Percentiles rank a stretch among this genome's conserved stretches.
These are phyloP conservation scores for Heimioporus sp. DNA, from an alignment of 768 basidiomycete species.

Conservation along the genomic window DNA sequence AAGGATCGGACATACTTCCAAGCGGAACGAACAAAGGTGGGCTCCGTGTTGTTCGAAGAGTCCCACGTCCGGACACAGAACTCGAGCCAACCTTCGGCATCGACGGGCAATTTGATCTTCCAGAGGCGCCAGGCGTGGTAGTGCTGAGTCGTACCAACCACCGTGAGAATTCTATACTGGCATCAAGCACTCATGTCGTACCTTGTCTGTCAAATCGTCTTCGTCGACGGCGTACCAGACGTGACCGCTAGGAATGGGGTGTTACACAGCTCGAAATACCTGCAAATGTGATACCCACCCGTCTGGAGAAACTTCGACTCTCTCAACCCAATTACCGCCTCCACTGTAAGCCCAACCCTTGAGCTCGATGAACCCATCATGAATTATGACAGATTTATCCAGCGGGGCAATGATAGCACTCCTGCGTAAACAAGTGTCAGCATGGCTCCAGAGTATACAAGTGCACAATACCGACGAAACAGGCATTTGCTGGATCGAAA, in stretches of 20 bases:
- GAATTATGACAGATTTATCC: constrained; percentile 46
- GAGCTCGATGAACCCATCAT: constrained; percentile 46
- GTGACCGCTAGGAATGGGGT: constrained; percentile 4
- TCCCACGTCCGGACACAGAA: constrained; percentile 57
- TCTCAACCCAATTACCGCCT: constrained; percentile 53
- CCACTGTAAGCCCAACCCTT: constrained; percentile 45
- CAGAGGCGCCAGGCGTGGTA: constrained; percentile 56
- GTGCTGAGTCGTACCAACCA: constrained; percentile 31
- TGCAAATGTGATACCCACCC: neutral
- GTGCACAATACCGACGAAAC: constrained; percentile 43
- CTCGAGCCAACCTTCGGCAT: constrained; percentile 57
- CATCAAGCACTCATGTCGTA: neutral
- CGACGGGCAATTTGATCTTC: constrained; percentile 49
- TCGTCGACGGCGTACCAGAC: constrained; percentile 17
- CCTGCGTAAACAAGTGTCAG: neutral
- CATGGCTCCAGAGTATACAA: neutral
- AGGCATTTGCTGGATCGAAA: constrained; percentile 58
- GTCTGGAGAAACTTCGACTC: constrained; percentile 47
- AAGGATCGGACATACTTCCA: constrained; percentile 43
- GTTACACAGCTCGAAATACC: neutral
- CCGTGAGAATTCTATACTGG: constrained; percentile 7
- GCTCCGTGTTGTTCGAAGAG: constrained; percentile 56
- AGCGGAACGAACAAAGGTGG: constrained; percentile 51
- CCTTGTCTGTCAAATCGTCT: constrained; percentile 16
- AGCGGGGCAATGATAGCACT: constrained; percentile 12